These are phyloP conservation scores for Eimeria praecox DNA, from an alignment of 169 alveolate genomes.

Conservation along the genomic window DNA sequence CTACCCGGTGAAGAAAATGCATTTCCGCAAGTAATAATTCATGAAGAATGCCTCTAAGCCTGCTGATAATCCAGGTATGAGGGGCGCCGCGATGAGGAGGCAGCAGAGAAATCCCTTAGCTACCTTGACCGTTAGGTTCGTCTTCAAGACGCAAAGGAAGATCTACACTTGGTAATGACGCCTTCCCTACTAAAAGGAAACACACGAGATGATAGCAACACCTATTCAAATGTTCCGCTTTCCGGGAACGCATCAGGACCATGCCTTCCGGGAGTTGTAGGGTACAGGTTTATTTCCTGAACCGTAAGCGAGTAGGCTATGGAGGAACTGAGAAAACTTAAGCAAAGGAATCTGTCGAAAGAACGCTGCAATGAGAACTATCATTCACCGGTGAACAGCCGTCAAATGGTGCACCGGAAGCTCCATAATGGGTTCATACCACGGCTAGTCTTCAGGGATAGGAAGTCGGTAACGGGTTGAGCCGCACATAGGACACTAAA, in stretches of 20 bases:
- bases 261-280: background rate
- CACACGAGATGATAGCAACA: too few species aligned
- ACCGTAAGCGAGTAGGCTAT: background rate
- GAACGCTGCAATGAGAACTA: background rate
- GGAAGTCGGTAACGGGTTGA: background rate
- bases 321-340: background rate
- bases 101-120: background rate
- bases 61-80: background rate
- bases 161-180: background rate
- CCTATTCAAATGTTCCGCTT: background rate
- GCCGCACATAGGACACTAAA: background rate
- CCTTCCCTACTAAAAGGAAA: too few species aligned
- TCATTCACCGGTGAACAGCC: background rate
- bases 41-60: background rate
- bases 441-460: background rate
- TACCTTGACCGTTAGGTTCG: background rate
- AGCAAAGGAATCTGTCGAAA: background rate
- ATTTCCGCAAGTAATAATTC: background rate
- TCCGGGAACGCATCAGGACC: background rate
- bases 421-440: background rate
- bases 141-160: background rate
- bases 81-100: background rate
- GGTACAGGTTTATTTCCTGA: background rate
- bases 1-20: background rate
- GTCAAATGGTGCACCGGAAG: background rate